Percentiles rank a stretch among this genome's conserved stretches.
These are phyloP conservation scores for Diplotaxis tenuifolia DNA, from an alignment of 345 rosid genomes.

Conservation along the genomic window DNA sequence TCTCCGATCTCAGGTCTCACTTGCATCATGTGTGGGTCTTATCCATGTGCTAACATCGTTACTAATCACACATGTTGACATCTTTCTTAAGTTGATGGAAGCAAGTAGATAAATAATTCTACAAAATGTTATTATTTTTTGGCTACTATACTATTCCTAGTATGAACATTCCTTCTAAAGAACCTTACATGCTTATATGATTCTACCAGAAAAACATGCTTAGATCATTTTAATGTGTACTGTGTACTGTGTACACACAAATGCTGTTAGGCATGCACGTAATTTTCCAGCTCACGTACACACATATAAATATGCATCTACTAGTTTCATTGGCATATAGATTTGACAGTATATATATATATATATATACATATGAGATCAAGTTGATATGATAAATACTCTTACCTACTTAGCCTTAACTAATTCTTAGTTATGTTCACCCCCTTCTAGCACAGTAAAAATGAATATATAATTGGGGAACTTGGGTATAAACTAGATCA, in stretches of 20 bases:
- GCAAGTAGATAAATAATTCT: too few species aligned
- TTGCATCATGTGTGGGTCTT: background rate
- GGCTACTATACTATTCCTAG: too few species aligned
- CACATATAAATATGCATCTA: background rate
- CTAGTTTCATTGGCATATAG: background rate
- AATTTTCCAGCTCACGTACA: too few species aligned
- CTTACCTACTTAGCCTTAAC: constrained; percentile 8
- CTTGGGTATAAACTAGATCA: background rate
- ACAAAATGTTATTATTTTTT: too few species aligned
- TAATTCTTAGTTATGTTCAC: background rate
- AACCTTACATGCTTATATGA: too few species aligned
- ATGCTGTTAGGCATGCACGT: too few species aligned
- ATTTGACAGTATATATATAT: background rate
- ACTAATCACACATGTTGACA: background rate
- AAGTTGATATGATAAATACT: background rate
- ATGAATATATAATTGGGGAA: constrained; percentile 22
- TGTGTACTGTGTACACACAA: too few species aligned
- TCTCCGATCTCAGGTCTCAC: constrained; percentile 4
- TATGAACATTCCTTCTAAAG: too few species aligned
- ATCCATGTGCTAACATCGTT: background rate
- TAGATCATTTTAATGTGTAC: too few species aligned
- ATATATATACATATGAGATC: background rate
- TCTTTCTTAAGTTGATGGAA: background rate
- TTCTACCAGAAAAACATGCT: too few species aligned
- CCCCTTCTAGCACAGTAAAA: background rate